A percentile compares a stretch with the other conserved stretches of the same genome.
These are phyloP conservation scores for Stylosanthes scabra DNA, from an alignment of 331 rosid genomes.

Conservation along the genomic window DNA sequence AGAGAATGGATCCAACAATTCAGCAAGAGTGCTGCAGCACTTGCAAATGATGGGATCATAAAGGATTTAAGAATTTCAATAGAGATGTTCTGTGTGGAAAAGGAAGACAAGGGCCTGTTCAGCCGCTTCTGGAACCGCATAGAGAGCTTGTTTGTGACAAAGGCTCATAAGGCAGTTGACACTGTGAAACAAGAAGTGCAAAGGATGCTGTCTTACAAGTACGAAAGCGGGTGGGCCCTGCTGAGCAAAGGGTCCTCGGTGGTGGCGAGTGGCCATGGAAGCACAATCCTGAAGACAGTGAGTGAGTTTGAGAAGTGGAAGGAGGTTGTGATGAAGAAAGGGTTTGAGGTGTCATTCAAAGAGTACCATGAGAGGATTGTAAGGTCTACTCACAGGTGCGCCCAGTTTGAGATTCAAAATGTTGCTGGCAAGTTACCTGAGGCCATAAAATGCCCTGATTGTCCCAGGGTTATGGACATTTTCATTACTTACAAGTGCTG, in stretches of 20 bases:
- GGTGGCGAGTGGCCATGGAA: constrained; percentile 49
- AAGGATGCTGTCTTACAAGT: constrained; percentile 53
- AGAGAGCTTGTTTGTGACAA: constrained; percentile 53
- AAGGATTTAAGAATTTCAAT: constrained; percentile 44
- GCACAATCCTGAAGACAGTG: constrained; percentile 39
- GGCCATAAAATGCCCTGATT: constrained; percentile 46
- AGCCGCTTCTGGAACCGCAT: constrained; percentile 44
- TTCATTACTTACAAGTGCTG: constrained; percentile 48
- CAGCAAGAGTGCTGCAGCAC: constrained; percentile 26
- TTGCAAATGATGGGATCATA: constrained; percentile 32
- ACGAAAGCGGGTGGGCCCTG: constrained; percentile 54
- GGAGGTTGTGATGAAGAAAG: constrained; percentile 33
- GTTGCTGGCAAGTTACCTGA: constrained; percentile 48
- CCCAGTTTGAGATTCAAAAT: constrained; percentile 43
- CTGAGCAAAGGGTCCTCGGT: constrained; percentile 46
- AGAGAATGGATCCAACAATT: constrained; percentile 55
- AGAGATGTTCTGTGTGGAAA: constrained; percentile 41
- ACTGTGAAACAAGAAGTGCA: constrained; percentile 50
- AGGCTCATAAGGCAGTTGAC: constrained; percentile 39
- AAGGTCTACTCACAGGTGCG: constrained; percentile 39
- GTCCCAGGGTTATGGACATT: constrained; percentile 48
- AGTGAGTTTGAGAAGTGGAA: constrained; percentile 59
- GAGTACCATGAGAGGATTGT: constrained; percentile 41
- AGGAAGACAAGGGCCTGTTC: constrained; percentile 28
- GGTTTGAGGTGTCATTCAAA: constrained; percentile 43